Evolutionary conservation across 768 basidiomycete species (phyloP), one percentile per base, ranked within the genome.

Genomic region (Dendrothele bispora): DNA sequence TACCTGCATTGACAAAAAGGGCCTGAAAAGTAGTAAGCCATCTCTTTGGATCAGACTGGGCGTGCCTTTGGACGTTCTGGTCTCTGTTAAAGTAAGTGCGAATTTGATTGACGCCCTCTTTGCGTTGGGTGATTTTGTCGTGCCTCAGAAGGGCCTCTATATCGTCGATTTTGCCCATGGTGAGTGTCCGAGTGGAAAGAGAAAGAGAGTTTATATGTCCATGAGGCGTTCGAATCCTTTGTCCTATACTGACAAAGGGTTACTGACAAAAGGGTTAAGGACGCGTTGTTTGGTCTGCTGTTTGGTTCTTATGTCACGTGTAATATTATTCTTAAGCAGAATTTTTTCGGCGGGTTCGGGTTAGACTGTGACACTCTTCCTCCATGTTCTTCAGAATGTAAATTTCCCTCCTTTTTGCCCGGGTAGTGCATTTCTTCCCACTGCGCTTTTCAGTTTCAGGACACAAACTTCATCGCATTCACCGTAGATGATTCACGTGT

Each of bases 1-100:
- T 71, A 18, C 68, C 58, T 38, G 94, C 83, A 2, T 79, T 69
- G 8, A 70, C 68, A 60, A 93, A 94, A 6, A 97, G 67, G 14
- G 80, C 81, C 55, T 90, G 80, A 57, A 85, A 91, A 7, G 93
- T 69, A 7, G 73, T 67, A 20, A 84, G 66, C 88, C 89, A 95
- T 38, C 54, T 45, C 29, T 60, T 56, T 18, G 70, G 66, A 21
- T 71, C 58, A 37, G 55, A 69, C 35, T 68, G 47, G 25, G 59
- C 58, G 26, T 69, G 61, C 39, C 73, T 60, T 51, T 71, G 67
- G 46, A 74, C 77, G 44, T 74, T 68, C 28, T 69, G 56, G 50
- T 20, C 22, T 37, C 58, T 57, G n/a, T 62, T 59, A 20, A 89
- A 88, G 30, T 68, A 58, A 5, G 66, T 66, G 39, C 75, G 77